A percentile compares a stretch with the other conserved stretches of the same genome.
These are phyloP conservation scores for Cichorium intybus DNA, from an alignment of 140 eudicot genomes.

Conservation along the genomic window DNA sequence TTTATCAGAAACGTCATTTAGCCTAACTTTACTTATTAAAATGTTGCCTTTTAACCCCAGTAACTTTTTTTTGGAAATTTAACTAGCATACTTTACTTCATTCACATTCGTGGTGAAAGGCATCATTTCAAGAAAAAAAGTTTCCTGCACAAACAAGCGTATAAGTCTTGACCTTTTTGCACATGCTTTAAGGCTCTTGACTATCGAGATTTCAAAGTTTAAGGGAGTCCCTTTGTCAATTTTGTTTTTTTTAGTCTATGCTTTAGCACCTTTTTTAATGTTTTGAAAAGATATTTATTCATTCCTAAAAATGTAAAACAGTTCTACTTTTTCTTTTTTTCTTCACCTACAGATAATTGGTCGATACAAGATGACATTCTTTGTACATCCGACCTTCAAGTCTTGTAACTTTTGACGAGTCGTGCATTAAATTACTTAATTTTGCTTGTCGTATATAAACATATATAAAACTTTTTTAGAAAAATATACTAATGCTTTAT, in stretches of 20 bases:
- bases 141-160: not conserved
- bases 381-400: too few relatives aligned
- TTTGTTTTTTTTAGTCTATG: slow-evolving; percentile 8
- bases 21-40: slow-evolving; percentile 28
- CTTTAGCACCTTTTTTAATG: not conserved
- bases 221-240: not conserved
- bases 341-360: too few relatives aligned
- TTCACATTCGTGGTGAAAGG: slow-evolving; percentile 28
- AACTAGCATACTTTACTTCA: slow-evolving; percentile 28
- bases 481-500: too few relatives aligned
- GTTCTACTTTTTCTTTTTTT: too few relatives aligned
- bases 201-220: not conserved
- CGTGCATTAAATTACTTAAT: too few relatives aligned
- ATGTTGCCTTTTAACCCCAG: slow-evolving; percentile 19
- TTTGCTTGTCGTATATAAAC: too few relatives aligned
- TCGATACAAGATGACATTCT: too few relatives aligned
- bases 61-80: not conserved
- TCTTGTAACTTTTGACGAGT: too few relatives aligned
- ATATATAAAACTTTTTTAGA: too few relatives aligned
- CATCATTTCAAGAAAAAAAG: slow-evolving; percentile 14
- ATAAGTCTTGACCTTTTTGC: slow-evolving; percentile 12
- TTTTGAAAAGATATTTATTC: not conserved
- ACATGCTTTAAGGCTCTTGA: not conserved
- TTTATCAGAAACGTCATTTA: slow-evolving; percentile 13
- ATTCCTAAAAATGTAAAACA: not conserved